phyloP scores from a whole-genome alignment of 1,139 yeast genomes.

The Yamadazyma aaseri region DNA sequence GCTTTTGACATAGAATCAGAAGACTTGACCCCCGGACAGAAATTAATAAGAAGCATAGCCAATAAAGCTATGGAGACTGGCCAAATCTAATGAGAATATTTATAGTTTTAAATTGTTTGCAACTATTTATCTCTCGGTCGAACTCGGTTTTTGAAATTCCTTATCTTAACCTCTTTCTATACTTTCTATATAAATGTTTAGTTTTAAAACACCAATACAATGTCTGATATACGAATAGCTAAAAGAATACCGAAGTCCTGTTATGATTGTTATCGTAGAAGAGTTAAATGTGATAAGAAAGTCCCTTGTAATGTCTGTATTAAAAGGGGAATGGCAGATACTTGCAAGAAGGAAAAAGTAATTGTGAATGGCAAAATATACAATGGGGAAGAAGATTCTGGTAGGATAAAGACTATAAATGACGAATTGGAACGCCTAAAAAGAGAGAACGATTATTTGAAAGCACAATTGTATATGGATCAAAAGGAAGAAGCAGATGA shows the following conservation, averaged over 20 bases:
- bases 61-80: conserved; percentile 13
- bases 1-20: conserved; percentile 14
- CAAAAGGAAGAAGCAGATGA: background rate
- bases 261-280: conserved; percentile 22
- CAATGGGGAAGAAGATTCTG: conserved; percentile 4
- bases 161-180: no score
- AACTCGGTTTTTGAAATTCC: no score
- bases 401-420: conserved; percentile 3
- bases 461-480: background rate
- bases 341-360: conserved; percentile 14
- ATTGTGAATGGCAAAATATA: conserved; percentile 12
- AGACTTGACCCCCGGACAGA: conserved; percentile 22
- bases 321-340: conserved; percentile 16
- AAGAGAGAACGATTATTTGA: conserved; percentile 4
- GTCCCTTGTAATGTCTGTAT: conserved; percentile 32
- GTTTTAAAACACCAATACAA: no score
- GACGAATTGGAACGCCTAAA: conserved; percentile 3
- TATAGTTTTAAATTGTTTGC: no score
- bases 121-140: no score
- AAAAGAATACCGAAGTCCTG: conserved; percentile 25
- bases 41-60: conserved; percentile 18
- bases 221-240: conserved; percentile 11
- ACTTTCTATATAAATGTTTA: no score
- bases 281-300: conserved; percentile 30
- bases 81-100: background rate